A percentile compares a stretch with the other conserved stretches of the same genome.
These are phyloP conservation scores for Chalaropsis ovoidea DNA, from an alignment of 2,329 filamentous ascomycete species.

Conservation along the genomic window DNA sequence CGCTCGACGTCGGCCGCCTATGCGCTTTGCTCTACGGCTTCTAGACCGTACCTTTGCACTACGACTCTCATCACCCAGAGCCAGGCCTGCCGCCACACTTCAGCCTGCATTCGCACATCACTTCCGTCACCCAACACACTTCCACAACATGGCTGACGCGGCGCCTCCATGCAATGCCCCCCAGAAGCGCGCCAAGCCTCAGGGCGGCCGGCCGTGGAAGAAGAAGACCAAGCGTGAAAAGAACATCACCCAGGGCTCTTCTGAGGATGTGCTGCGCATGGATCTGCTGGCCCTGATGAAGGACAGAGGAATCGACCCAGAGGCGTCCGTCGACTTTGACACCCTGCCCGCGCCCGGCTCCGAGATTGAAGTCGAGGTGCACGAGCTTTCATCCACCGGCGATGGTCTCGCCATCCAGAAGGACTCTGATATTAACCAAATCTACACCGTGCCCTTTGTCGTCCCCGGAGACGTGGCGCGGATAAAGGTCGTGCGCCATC, in stretches of 20 bases:
- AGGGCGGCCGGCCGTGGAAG: slow-evolving; percentile 25
- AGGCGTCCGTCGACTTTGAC: slow-evolving; percentile 29
- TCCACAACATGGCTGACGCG: slow-evolving; percentile 11
- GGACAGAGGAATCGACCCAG: slow-evolving; percentile 32
- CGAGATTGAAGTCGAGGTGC: slow-evolving; percentile 73
- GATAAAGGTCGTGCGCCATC: slow-evolving; percentile 69
- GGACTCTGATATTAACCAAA: slow-evolving; percentile 41
- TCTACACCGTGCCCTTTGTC: slow-evolving; percentile 83
- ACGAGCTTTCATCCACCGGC: slow-evolving; percentile 78
- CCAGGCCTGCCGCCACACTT: background rate
- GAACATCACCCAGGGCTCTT: slow-evolving; percentile 51
- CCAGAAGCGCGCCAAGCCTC: slow-evolving; percentile 24
- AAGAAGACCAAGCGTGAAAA: slow-evolving; percentile 47
- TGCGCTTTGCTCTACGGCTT: slow-evolving; percentile 11
- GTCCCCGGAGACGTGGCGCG: slow-evolving; percentile 73
- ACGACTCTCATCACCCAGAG: background rate
- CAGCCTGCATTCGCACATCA: background rate
- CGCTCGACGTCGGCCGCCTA: slow-evolving; percentile 9
- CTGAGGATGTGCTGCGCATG: slow-evolving; percentile 55
- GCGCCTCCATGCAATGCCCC: slow-evolving; percentile 14
- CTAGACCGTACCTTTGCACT: slow-evolving; percentile 11
- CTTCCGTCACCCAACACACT: background rate
- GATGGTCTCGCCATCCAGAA: slow-evolving; percentile 70
- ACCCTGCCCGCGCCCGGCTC: slow-evolving; percentile 55
- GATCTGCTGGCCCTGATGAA: slow-evolving; percentile 51